Conservation (phyloP, 1,139 yeast genomes). For the Nakaseomyces nivariensis region DNA sequence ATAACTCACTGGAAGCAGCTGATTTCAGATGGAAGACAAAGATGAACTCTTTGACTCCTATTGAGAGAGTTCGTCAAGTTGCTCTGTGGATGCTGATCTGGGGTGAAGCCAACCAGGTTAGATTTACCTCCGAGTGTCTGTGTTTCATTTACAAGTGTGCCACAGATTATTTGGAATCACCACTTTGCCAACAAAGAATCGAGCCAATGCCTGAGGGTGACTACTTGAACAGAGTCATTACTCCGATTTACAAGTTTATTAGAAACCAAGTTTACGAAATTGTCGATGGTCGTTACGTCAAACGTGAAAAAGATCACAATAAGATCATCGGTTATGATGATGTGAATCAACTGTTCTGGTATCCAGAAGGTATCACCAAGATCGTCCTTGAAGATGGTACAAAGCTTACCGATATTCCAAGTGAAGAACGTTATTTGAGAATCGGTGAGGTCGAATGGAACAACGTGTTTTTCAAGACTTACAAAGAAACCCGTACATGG, state of each 20-base stretch:
- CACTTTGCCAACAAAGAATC: conserved; percentile 78
- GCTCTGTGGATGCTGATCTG: conserved; percentile 84
- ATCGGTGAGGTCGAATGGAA: conserved; percentile 91
- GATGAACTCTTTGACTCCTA: conserved; percentile 59
- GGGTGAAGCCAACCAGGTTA: conserved; percentile 98
- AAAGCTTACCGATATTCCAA: conserved; percentile 81
- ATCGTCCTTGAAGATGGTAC: conserved; percentile 87
- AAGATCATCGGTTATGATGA: conserved; percentile 94
- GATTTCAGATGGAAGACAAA: conserved; percentile 75
- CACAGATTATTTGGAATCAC: conserved; percentile 75
- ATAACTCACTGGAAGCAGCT: conserved; percentile 68
- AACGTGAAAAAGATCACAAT: conserved; percentile 95
- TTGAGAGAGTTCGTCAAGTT: conserved; percentile 81
- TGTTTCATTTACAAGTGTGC: conserved; percentile 94
- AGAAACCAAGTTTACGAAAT: conserved; percentile 94
- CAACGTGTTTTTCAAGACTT: conserved; percentile 90
- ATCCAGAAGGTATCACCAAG: conserved; percentile 95
- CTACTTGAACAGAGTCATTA: conserved; percentile 79
- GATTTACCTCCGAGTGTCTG: conserved; percentile 86
- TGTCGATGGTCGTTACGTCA: conserved; percentile 88
- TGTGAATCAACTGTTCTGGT: conserved; percentile 97
- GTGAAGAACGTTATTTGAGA: conserved; percentile 78
- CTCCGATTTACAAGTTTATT: conserved; percentile 82
- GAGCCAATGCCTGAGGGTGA: conserved; percentile 97
- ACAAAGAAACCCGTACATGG: conserved; percentile 96